These are phyloP conservation scores for Bertia moriformis DNA, from an alignment of 2,329 filamentous ascomycete genomes.

Conservation along the genomic window DNA sequence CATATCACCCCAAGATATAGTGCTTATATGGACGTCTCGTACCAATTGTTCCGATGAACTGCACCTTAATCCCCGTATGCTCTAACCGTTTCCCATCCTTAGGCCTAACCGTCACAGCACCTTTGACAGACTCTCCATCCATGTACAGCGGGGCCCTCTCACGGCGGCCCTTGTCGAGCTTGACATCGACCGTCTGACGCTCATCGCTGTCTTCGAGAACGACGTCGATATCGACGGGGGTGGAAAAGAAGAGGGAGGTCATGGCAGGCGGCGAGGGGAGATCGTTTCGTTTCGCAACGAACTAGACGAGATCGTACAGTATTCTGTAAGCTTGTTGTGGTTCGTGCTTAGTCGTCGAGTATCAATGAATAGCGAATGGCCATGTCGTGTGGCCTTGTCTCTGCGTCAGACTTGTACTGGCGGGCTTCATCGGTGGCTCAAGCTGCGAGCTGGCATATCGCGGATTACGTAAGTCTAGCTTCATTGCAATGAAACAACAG, in stretches of 20 bases:
- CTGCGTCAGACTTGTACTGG: too few relatives aligned
- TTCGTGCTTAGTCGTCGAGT: too few relatives aligned
- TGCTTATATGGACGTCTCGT: too few relatives aligned
- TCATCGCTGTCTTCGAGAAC: constrained; percentile 92
- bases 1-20: constrained; percentile 3
- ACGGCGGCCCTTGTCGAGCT: constrained; percentile 92
- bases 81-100: constrained; percentile 97
- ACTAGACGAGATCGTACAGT: constrained; percentile 2
- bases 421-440: too few relatives aligned
- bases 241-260: constrained; percentile 98
- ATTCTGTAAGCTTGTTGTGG: not conserved
- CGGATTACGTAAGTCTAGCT: too few relatives aligned
- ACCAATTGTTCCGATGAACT: constrained; percentile 98
- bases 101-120: constrained; percentile 81
- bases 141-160: constrained; percentile 96
- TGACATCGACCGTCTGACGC: constrained; percentile 88
- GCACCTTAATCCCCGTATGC: constrained; percentile 97
- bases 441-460: too few relatives aligned
- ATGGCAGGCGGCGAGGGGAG: constrained; percentile 9
- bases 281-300: constrained; percentile 1
- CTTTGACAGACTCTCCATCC: constrained; percentile 96
- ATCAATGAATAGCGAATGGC: too few relatives aligned
- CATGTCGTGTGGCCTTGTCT: too few relatives aligned
- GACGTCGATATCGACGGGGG: constrained; percentile 96
- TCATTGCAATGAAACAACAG: too few relatives aligned